Percentiles rank a stretch among this genome's conserved stretches.
These are phyloP conservation scores for Hymenoscyphus albidus DNA, from an alignment of 2,329 filamentous ascomycete genomes.

Conservation along the genomic window DNA sequence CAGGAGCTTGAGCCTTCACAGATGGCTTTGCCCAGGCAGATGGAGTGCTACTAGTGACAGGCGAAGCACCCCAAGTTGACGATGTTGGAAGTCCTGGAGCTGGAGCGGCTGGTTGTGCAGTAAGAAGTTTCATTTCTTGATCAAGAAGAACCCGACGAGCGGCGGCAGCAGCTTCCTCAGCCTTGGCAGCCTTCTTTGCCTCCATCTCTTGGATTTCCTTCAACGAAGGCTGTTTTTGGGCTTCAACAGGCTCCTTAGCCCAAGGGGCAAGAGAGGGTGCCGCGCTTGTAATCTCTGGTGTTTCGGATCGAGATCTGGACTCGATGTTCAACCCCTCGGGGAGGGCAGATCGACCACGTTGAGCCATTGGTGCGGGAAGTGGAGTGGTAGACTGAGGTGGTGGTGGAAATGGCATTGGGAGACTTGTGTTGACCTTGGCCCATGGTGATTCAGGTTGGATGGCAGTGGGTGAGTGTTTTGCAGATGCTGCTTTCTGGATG, in stretches of 20 bases:
- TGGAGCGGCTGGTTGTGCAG: conserved; percentile 57
- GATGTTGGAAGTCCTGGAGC: conserved; percentile 78
- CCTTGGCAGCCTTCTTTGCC: conserved; percentile 85
- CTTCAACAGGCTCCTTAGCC: conserved; percentile 78
- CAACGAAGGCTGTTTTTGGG: conserved; percentile 80
- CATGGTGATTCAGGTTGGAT: conserved; percentile 48
- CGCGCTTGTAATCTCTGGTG: conserved; percentile 54
- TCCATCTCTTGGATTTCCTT: conserved; percentile 97
- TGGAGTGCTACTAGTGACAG: conserved; percentile 30
- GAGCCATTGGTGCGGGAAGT: conserved; percentile 82
- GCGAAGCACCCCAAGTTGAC: conserved; percentile 67
- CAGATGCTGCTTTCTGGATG: conserved; percentile 69
- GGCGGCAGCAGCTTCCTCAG: conserved; percentile 75
- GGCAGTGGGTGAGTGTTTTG: conserved; percentile 52
- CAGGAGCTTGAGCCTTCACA: conserved; percentile 39
- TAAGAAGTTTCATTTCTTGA: conserved; percentile 61
- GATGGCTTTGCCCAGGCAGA: conserved; percentile 47
- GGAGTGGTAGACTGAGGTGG: conserved; percentile 71
- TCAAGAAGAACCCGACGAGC: conserved; percentile 75
- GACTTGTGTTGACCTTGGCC: conserved; percentile 57
- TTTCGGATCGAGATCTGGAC: conserved; percentile 71
- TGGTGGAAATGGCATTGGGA: conserved; percentile 72
- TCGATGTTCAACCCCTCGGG: conserved; percentile 66
- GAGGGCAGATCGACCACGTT: conserved; percentile 77
- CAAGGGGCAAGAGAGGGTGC: conserved; percentile 83